Evolutionary conservation across 1,284 basidiomycete genomes (phyloP).

Genomic region (Cutaneotrichosporon daszewskae): DNA sequence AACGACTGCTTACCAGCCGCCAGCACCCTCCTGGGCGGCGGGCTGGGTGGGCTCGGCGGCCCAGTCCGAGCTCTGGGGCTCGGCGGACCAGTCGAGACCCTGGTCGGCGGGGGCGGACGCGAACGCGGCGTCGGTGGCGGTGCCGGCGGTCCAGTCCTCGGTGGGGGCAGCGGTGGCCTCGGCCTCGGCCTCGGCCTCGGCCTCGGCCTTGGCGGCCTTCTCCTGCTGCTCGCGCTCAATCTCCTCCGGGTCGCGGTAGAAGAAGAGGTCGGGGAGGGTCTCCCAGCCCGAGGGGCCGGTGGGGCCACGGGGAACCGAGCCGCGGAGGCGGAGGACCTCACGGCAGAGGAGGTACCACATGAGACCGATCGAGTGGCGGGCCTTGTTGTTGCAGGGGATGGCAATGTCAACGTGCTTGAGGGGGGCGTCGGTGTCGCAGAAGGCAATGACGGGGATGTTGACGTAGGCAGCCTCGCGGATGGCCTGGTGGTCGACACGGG

Average conservation of each 20-base stretch:
- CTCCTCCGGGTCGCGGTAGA: conserved; percentile 99
- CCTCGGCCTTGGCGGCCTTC: conserved; percentile 75
- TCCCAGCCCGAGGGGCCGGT: conserved; percentile 88
- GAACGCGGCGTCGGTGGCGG: conserved; percentile 65
- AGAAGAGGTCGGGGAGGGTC: conserved; percentile 99
- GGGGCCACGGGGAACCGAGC: conserved; percentile 78
- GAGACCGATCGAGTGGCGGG: conserved; percentile 91
- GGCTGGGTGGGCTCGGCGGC: conserved; percentile 33
- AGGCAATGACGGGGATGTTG: conserved; percentile 98
- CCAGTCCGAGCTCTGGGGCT: conserved; percentile 50
- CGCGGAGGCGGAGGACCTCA: conserved; percentile 92
- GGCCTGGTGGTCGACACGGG: conserved; percentile 98
- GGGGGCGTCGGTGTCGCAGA: conserved; percentile 92
- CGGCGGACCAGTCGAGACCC: conserved; percentile 80
- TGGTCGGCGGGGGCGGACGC: conserved; percentile 71
- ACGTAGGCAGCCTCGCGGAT: conserved; percentile 99
- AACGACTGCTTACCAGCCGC: conserved; percentile 26
- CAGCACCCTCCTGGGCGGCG: conserved; percentile 24
- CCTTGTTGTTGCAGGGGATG: conserved; percentile 99
- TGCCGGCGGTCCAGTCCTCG: conserved; percentile 71
- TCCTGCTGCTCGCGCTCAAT: conserved; percentile 94
- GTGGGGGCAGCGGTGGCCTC: conserved; percentile 49
- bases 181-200: conserved; percentile 56
- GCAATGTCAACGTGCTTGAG: conserved; percentile 96
- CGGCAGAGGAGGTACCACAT: conserved; percentile 99